A percentile compares a stretch with the other conserved stretches of the same genome.
Conservation (phyloP, 2,329 filamentous ascomycete genomes). For the Botryotinia globosa region DNA sequence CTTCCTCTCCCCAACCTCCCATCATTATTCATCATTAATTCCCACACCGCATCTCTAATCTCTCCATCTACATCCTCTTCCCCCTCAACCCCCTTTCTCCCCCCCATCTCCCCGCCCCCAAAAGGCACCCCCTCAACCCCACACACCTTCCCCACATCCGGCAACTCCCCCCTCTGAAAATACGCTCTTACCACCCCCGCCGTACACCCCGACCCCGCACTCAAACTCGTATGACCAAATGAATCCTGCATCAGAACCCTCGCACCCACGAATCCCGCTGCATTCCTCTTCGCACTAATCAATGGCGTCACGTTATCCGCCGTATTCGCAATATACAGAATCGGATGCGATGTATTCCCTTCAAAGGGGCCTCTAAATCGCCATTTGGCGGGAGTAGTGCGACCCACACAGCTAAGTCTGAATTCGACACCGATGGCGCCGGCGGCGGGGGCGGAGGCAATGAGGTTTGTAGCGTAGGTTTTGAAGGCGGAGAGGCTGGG, state of each 20-base stretch:
- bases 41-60: not conserved
- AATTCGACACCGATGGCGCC: slow-evolving; percentile 40
- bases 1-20: not conserved
- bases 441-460: slow-evolving; percentile 42
- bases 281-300: slow-evolving; percentile 37
- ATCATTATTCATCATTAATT: not conserved
- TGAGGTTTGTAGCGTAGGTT: slow-evolving; percentile 28
- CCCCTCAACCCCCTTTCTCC: fast-evolving
- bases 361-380: slow-evolving; percentile 37
- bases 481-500: slow-evolving; percentile 31
- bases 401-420: slow-evolving; percentile 30
- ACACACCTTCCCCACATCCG: not conserved
- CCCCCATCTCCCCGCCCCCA: not conserved
- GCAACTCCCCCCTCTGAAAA: not conserved
- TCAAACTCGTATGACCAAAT: slow-evolving; percentile 41
- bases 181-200: not conserved
- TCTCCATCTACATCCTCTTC: not conserved
- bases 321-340: slow-evolving; percentile 41
- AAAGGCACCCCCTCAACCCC: not conserved
- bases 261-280: slow-evolving; percentile 44
- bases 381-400: slow-evolving; percentile 38
- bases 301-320: slow-evolving; percentile 41
- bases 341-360: slow-evolving; percentile 38
- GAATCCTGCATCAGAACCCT: slow-evolving; percentile 49
- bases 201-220: not conserved